Base-by-base conservation (phyloP, 306 rosid species). In the Cicer chorassanicum region DNA sequence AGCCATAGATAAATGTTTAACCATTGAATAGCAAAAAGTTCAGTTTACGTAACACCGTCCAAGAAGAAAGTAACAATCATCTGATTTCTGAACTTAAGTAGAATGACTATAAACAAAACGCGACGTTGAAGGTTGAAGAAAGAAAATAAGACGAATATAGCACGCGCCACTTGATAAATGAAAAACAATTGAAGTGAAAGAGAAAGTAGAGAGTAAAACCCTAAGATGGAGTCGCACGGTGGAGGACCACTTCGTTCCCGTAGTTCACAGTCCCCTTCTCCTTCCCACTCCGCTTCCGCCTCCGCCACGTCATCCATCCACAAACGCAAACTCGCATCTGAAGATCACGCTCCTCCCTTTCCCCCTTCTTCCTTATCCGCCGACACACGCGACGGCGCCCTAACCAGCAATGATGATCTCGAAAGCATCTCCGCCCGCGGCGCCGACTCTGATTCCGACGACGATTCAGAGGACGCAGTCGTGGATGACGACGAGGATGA, bases 361-460 rank as follows among this genome's bases (percentile, higher is more conserved):
- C 96, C 95, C 8, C 97, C 96, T 46, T 93, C 97, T 4, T 94
- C 97, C 46, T 89, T 88, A 82, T 92, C 97, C 40, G 93, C 97
- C 19, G 97, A 94, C 80, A 90, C 96, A 0, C 94, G 97, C 59
- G 98, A 94, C 80, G 99, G 96, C 44, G 92, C 97, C 0, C 66
- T 93, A 65, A 93, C 98, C 14, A 86, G 97, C 72, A 94, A 90
- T 42, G 99, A 94, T 75, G 98, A 92, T 68, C 97, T 94, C 60
- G 96, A 92, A 84, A 94, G 99, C 88, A 95, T 95, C 41, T 95
- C 99, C 13, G 96, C 92, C 18, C 89, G 97, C 1, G 93, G 98
- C 5, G 89, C 89, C 5, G 98, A 88, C 43, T 89, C 88, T 18
- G 96, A 92, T 60, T 91, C 96, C 60, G 97, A 94, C 56, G 95